Evolutionary conservation across 202 grass and related monocot genomes (phyloP).

Genomic region (Digitaria exilis): DNA sequence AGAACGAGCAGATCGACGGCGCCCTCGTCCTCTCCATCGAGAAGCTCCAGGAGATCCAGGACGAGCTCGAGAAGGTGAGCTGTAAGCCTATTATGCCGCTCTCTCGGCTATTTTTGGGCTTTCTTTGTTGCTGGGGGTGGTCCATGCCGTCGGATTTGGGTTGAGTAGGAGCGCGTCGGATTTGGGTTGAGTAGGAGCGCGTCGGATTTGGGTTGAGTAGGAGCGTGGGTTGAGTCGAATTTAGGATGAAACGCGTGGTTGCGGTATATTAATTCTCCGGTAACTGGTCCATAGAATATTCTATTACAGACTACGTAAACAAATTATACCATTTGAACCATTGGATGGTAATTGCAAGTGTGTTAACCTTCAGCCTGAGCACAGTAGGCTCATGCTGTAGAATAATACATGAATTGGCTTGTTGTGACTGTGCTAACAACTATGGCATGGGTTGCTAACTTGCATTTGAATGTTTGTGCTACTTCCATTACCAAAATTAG

Average conservation of each 20-base stretch:
- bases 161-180: not conserved
- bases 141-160: not conserved
- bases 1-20: constrained; percentile 66
- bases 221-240: not conserved
- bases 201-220: constrained; percentile 26
- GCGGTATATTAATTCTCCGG: constrained; percentile 10
- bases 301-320: no score
- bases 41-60: constrained; percentile 93
- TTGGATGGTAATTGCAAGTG: not conserved
- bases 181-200: constrained; percentile 12
- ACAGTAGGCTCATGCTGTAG: not conserved
- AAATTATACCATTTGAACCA: not conserved
- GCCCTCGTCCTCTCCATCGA: constrained; percentile 75
- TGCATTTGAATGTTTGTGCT: not conserved
- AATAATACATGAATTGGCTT: not conserved
- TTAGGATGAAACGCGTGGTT: not conserved
- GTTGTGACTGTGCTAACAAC: not conserved
- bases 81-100: not conserved
- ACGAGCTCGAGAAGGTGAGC: constrained; percentile 85
- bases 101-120: not conserved
- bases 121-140: not conserved
- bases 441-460: not conserved
- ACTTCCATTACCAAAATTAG: not conserved
- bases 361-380: not conserved
- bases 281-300: no score